Percentiles rank a stretch among this genome's conserved stretches.
phyloP scores from a whole-genome alignment of 495 filamentous ascomycete genomes.

The Astrocystis sublimbata region DNA sequence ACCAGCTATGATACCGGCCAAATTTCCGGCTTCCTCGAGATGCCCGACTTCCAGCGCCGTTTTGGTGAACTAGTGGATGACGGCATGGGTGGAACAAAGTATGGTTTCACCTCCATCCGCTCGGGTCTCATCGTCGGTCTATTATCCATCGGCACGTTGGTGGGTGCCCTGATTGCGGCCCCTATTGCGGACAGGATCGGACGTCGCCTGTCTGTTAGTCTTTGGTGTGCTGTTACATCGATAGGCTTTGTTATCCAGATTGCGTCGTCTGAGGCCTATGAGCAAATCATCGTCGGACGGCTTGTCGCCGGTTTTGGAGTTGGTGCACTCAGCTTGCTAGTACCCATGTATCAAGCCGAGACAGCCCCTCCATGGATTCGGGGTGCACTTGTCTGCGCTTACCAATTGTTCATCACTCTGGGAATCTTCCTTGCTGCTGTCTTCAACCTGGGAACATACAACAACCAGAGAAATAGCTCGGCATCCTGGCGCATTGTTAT shows the following conservation, averaged over 20 bases:
- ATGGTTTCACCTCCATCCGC: constrained; percentile 26
- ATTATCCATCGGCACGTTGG: constrained; percentile 45
- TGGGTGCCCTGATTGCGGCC: constrained; percentile 34
- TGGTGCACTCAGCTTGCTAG: constrained; percentile 62
- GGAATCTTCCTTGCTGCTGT: constrained; percentile 74
- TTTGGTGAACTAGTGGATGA: constrained; percentile 39
- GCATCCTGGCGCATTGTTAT: constrained; percentile 70
- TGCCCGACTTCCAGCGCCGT: constrained; percentile 51
- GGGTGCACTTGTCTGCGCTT: constrained; percentile 59
- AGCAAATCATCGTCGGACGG: constrained; percentile 52
- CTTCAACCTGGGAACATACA: constrained; percentile 61
- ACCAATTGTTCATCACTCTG: constrained; percentile 77
- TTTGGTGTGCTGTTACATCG: constrained; percentile 35
- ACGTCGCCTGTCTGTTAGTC: constrained; percentile 32
- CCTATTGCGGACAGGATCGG: constrained; percentile 41
- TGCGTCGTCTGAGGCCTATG: constrained; percentile 49
- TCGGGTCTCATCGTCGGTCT: constrained; percentile 45
- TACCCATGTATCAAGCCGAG: constrained; percentile 64
- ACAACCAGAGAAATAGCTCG: constrained; percentile 39
- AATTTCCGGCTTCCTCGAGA: constrained; percentile 62
- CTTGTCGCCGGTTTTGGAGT: constrained; percentile 65
- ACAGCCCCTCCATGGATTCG: constrained; percentile 58
- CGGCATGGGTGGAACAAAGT: constrained; percentile 26
- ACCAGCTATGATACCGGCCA: constrained; percentile 65
- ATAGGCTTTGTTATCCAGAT: constrained; percentile 57